phyloP scores from a whole-genome alignment of 371 early-diverging fungal species.

The Lichtheimia corymbifera region DNA sequence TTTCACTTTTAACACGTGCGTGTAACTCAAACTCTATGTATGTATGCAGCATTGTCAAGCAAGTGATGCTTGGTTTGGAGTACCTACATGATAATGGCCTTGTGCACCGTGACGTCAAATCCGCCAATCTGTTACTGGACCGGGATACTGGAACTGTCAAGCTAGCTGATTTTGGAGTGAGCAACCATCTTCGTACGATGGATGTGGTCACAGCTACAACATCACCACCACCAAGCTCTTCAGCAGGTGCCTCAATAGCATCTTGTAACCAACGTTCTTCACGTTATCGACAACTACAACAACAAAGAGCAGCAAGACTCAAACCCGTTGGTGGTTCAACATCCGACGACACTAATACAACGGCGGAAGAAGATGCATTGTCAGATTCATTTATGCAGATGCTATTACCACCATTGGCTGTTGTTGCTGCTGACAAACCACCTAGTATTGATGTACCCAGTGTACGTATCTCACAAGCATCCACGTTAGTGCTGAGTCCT shows the following conservation, averaged over 20 bases:
- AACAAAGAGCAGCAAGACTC: no score
- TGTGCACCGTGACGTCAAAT: constrained; percentile 97
- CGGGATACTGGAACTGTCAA: constrained; percentile 58
- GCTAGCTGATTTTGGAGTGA: constrained; percentile 54
- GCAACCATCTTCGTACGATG: constrained; percentile 24
- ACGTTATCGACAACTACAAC: no score
- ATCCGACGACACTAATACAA: no score
- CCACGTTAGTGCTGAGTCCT: neutral
- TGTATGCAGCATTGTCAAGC: constrained; percentile 71
- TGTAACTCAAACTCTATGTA: neutral
- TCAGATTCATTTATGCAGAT: constrained; percentile 3
- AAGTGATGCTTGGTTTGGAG: constrained; percentile 83
- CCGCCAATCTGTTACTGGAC: constrained; percentile 87
- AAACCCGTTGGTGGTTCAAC: no score
- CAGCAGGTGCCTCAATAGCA: no score
- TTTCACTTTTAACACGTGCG: neutral
- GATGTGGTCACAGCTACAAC: neutral
- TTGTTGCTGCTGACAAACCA: constrained; percentile 59
- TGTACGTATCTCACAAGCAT: constrained; percentile 11
- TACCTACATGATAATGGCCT: constrained; percentile 92
- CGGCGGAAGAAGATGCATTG: no score
- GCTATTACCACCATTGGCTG: constrained; percentile 59
- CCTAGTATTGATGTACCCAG: constrained; percentile 40
- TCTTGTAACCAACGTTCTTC: no score
- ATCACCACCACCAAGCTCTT: neutral